Conservation (phyloP, 2,329 filamentous ascomycete species). For the Colletotrichum viniferum region DNA sequence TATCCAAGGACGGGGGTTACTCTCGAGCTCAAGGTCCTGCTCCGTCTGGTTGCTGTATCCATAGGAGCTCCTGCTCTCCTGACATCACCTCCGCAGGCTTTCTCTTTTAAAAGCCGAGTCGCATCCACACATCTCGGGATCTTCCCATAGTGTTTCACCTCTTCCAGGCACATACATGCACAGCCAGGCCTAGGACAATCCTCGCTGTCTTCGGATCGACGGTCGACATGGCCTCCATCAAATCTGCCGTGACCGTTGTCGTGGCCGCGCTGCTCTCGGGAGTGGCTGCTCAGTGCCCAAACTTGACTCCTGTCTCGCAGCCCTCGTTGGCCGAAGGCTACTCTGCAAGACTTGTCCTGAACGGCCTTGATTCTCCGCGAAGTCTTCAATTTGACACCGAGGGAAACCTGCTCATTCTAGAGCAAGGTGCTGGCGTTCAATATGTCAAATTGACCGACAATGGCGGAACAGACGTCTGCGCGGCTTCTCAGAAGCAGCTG, state of each 20-base stretch:
- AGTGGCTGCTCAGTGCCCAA: conserved; percentile 7
- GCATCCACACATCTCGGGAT: background rate
- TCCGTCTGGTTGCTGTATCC: background rate
- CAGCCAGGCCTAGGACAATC: background rate
- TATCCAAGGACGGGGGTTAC: background rate
- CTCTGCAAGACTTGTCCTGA: conserved; percentile 29
- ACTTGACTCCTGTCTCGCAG: conserved; percentile 10
- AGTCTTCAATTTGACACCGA: conserved; percentile 37
- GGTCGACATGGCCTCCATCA: conserved; percentile 2
- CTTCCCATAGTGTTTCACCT: background rate
- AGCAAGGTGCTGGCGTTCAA: conserved; percentile 34
- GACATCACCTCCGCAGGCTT: background rate
- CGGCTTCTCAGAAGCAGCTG: conserved; percentile 29
- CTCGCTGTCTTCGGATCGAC: background rate
- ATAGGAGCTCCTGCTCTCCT: background rate
- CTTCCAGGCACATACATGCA: background rate
- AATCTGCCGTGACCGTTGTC: background rate
- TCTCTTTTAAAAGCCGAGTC: background rate
- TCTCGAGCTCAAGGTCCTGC: background rate
- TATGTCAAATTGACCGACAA: conserved; percentile 36
- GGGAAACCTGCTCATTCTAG: conserved; percentile 41
- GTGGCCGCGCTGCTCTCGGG: background rate
- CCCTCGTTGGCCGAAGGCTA: conserved; percentile 27
- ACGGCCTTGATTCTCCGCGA: conserved; percentile 31
- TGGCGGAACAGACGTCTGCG: conserved; percentile 31